These are phyloP conservation scores for Musa beccarii DNA, from an alignment of 176 grass and related monocot species.

Conservation along the genomic window DNA sequence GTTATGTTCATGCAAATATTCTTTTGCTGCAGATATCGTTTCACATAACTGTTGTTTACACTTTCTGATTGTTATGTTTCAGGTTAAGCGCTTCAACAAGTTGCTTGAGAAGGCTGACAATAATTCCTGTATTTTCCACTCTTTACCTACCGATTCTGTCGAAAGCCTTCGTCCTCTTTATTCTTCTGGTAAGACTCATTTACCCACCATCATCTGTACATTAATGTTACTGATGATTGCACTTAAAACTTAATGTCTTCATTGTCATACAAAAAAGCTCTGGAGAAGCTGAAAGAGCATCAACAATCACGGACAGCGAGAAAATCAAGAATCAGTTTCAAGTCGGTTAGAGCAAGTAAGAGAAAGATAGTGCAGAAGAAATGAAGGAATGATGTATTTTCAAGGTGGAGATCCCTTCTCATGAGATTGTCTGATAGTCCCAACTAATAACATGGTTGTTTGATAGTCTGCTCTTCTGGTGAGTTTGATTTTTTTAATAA, in stretches of 20 bases:
- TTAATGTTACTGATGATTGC: constrained; percentile 1
- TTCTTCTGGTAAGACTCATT: constrained; percentile 32
- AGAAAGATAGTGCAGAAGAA: constrained; percentile 34
- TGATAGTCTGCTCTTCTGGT: no score
- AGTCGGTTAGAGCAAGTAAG: constrained; percentile 30
- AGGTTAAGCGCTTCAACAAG: constrained; percentile 72
- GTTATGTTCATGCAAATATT: neutral
- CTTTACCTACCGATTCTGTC: constrained; percentile 50
- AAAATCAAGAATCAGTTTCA: constrained; percentile 39
- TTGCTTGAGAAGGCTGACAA: constrained; percentile 73
- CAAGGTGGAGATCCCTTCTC: neutral
- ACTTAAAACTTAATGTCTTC: constrained; percentile 6
- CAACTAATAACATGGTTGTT: no score
- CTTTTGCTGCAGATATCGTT: neutral
- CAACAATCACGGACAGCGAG: constrained; percentile 46
- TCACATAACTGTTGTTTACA: neutral
- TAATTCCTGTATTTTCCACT: constrained; percentile 43
- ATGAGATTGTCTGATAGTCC: neutral
- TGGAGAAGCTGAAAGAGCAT: constrained; percentile 68
- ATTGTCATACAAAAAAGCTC: constrained; percentile 35
- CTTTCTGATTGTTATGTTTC: neutral
- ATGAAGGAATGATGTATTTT: constrained; percentile 20
- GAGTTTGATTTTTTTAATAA: no score
- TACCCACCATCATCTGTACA: constrained; percentile 1
- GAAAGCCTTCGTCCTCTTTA: constrained; percentile 52